Evolutionary conservation across 1,284 basidiomycete species (phyloP), one percentile per base, ranked within the genome.

Genomic region (Neolentinus lepideus): DNA sequence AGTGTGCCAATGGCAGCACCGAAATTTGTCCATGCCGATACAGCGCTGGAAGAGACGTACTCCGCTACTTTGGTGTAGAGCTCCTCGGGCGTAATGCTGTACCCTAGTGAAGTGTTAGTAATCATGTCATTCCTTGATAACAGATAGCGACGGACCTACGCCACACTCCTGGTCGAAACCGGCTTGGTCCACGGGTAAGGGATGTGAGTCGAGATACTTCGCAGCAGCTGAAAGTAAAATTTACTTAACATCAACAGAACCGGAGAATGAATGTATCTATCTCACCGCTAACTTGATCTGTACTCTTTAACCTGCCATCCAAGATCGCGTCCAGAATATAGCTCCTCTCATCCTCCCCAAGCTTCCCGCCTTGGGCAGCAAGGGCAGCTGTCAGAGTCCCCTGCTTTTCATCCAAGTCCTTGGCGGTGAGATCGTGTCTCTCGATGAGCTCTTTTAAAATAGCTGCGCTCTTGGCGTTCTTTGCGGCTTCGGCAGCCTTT

Each of bases 211-310:
- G 25, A 91, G 66, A 67, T 88, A 96, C 69, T 90, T 94, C 36
- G 84, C 75, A 25, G 92, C 90, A 64, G 86, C 94, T 94, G 57
- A 3, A 58, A 16, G 55, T 21, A 43, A 45, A 3, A 10, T 52
- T 10, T 11, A 4, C 6, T 50, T 21, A 50, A n/a, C 9, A 50
- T 29, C 10, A 21, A 25, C 16, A 3, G 14, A 21, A 50, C 22
- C 8, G 4, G 10, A 22, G 4, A 22, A 50, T 14, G 11, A 12
- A 10, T 3, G 3, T 50, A 14, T 26, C 11, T 25, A 25, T 71
- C 83, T 61, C 64, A 93, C 93, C 94, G 56, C 83, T 79, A 35
- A 97, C 84, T 75, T 98, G 95, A 67, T 98, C 96, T 4, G 84
- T 80, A 38, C 81, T 84, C 73, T 88, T 91, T 58, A 99, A 69